Base-by-base conservation (phyloP, 768 basidiomycete genomes). In the Mrakia gelida region DNA sequence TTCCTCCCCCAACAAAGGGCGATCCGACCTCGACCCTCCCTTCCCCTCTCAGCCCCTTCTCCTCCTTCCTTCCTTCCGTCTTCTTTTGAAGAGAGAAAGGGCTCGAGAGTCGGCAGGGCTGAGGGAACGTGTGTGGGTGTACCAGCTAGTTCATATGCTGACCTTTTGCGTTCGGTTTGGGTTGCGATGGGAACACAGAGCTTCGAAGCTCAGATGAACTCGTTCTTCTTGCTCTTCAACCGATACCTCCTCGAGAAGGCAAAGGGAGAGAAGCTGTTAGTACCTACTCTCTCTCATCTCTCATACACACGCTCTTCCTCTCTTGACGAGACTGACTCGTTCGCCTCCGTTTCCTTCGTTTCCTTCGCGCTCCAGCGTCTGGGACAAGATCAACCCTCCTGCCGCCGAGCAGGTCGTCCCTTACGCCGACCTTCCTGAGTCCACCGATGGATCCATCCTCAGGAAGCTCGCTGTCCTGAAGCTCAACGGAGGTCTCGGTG, bases 391-490 rank as follows among this genome's bases (percentile, higher is more conserved):
- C 87, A 90, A 92, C 83, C 91, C 92, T 3, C 94, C 94, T 70
- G 90, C 91, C 59, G 88, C 88, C 4, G 92, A 95, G 82, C 92
- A 93, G 85, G 92, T 97, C 82, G 87, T 94, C 70, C 89, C 92
- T 18, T 96, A 97, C 85, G 86, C 91, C 68, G 85, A 89, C 61
- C 89, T 97, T 45, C 88, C 90, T 26, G 83, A 88, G 75, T 85
- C 88, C 61, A 84, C 85, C 43, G 89, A 92, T 84, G 85, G 88
- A 38, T 86, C 88, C 81, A 89, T 91, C 82, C 89, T 98, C 85
- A 90, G 91, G 88, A 96, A 96, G 87, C 89, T 98, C 81, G 96
- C 93, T 67, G 92, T 97, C 56, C 91, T 96, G 86, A 95, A 96
- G 87, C 90, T 95, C 82, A 95, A 97, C 84, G 95, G 95, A 83